Conservation (phyloP, 2,329 filamentous ascomycete species). For the Macrophomina phaseolina region DNA sequence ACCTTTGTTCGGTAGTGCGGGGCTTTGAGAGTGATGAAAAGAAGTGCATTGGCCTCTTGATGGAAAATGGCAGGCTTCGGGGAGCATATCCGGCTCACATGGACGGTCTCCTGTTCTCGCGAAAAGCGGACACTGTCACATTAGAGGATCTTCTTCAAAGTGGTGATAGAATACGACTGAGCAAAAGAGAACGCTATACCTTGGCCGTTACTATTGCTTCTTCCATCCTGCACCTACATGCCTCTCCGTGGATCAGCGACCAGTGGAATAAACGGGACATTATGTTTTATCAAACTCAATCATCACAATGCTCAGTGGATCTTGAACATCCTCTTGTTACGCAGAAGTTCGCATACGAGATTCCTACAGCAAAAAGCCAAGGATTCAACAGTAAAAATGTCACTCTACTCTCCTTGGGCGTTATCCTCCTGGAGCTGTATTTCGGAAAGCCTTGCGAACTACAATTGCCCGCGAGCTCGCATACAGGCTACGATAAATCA, state of each 20-base stretch:
- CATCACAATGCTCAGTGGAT: constrained; percentile 34
- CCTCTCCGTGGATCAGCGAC: constrained; percentile 44
- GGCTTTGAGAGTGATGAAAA: constrained; percentile 12
- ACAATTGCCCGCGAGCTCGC: constrained; percentile 36
- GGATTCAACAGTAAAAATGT: constrained; percentile 43
- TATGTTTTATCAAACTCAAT: constrained; percentile 38
- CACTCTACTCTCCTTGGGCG: constrained; percentile 41
- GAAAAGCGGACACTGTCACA: constrained; percentile 34
- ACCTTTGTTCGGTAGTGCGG: constrained; percentile 28
- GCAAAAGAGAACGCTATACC: constrained; percentile 43
- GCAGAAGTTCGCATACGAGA: constrained; percentile 29
- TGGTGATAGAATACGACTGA: constrained; percentile 35
- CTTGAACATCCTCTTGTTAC: constrained; percentile 42
- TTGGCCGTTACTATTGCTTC: constrained; percentile 45
- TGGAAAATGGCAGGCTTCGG: constrained; percentile 40
- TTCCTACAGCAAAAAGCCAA: constrained; percentile 24
- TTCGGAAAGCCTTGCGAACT: constrained; percentile 43
- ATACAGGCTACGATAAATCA: not conserved
- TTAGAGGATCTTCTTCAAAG: constrained; percentile 40
- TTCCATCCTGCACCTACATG: constrained; percentile 43
- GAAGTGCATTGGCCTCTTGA: constrained; percentile 40
- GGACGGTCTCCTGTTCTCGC: constrained; percentile 27
- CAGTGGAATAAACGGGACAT: constrained; percentile 44
- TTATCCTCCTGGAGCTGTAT: constrained; percentile 44
- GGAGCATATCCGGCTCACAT: constrained; percentile 36